A percentile compares a stretch with the other conserved stretches of the same genome.
These are phyloP conservation scores for Kernera saxatilis DNA, from an alignment of 345 rosid species.

Conservation along the genomic window DNA sequence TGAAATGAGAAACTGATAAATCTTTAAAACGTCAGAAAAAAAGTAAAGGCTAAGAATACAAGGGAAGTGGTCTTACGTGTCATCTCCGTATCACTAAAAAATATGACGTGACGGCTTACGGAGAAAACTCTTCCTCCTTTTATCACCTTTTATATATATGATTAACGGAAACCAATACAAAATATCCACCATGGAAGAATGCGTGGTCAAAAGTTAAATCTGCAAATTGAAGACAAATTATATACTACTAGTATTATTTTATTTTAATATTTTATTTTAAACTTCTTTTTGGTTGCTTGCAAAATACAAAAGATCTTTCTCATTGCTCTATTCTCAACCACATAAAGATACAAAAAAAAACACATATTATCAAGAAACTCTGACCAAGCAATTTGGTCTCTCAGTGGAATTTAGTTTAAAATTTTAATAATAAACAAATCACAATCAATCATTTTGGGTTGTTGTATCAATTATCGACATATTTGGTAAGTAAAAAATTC, in stretches of 20 bases:
- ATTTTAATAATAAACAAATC: neutral
- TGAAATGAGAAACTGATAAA: too few species aligned
- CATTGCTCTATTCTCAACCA: neutral
- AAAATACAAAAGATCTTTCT: constrained; percentile 9
- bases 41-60: too few species aligned
- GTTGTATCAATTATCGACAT: neutral
- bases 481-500: constrained; percentile 9
- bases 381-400: constrained; percentile 14
- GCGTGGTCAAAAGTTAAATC: neutral
- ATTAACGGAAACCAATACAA: neutral
- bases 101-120: too few species aligned
- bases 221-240: neutral
- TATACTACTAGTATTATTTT: too few species aligned
- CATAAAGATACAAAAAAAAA: neutral
- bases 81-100: too few species aligned
- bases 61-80: too few species aligned
- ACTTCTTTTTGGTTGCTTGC: neutral
- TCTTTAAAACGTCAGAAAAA: too few species aligned
- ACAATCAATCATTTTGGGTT: constrained; percentile 1
- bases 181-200: neutral
- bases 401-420: neutral
- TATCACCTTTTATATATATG: too few species aligned
- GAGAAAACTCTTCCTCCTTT: too few species aligned
- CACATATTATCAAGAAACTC: neutral
- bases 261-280: neutral